Conservation (phyloP, 2,329 filamentous ascomycete genomes). For the Aspergillus sp. region DNA sequence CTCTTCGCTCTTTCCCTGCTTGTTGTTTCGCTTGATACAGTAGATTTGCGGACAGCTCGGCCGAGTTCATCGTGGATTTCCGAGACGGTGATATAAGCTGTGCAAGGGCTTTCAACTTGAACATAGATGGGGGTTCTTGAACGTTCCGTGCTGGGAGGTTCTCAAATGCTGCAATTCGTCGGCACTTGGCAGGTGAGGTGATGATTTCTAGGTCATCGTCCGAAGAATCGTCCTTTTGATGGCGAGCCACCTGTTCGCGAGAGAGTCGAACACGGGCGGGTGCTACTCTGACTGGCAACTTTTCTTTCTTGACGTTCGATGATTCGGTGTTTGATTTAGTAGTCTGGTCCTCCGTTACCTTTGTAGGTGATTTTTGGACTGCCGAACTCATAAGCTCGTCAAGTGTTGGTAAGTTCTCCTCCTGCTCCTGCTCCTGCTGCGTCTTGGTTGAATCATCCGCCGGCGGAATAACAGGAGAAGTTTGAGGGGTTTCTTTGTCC, state of each 20-base stretch:
- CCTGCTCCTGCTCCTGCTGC: conserved; percentile 21
- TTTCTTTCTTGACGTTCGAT: conserved; percentile 26
- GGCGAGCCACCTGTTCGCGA: conserved; percentile 35
- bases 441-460: not conserved
- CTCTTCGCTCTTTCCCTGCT: conserved; percentile 72
- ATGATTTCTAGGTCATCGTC: conserved; percentile 64
- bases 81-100: conserved; percentile 62
- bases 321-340: conserved; percentile 23
- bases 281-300: conserved; percentile 28
- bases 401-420: conserved; percentile 40
- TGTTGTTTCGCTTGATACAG: conserved; percentile 75
- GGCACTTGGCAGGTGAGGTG: conserved; percentile 42
- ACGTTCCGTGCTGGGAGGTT: conserved; percentile 62
- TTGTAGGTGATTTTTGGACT: conserved; percentile 14
- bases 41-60: conserved; percentile 68
- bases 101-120: conserved; percentile 71
- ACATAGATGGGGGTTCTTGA: conserved; percentile 61
- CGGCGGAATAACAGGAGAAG: conserved; percentile 54
- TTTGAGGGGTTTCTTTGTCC: conserved; percentile 66
- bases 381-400: conserved; percentile 36
- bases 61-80: conserved; percentile 62
- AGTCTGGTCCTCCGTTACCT: conserved; percentile 10
- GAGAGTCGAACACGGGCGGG: conserved; percentile 43
- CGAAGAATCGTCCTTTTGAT: conserved; percentile 45
- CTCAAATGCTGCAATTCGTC: conserved; percentile 65